These are phyloP conservation scores for Clonostachys rhizophaga DNA, from an alignment of 2,329 filamentous ascomycete species.

Conservation along the genomic window DNA sequence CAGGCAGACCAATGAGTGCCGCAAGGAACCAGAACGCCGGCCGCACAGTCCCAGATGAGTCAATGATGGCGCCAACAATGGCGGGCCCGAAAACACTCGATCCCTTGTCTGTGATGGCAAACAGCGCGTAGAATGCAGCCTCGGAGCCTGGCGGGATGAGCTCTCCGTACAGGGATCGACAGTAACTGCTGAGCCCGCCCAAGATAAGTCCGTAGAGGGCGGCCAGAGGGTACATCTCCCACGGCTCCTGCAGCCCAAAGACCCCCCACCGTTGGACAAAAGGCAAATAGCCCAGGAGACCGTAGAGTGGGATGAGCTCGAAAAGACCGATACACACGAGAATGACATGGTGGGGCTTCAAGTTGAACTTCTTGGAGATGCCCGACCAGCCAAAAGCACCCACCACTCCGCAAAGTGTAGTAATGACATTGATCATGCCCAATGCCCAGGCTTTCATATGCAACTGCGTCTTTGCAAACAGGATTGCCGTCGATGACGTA, in stretches of 20 bases:
- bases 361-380: constrained; percentile 63
- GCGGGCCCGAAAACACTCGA: constrained; percentile 90
- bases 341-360: constrained; percentile 82
- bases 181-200: constrained; percentile 89
- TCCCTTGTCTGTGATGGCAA: constrained; percentile 96
- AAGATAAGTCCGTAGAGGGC: constrained; percentile 91
- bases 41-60: constrained; percentile 73
- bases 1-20: constrained; percentile 75
- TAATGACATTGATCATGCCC: constrained; percentile 90
- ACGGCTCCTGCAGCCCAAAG: constrained; percentile 83
- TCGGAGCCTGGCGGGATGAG: constrained; percentile 92
- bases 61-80: constrained; percentile 90
- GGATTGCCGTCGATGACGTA: constrained; percentile 86
- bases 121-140: constrained; percentile 92
- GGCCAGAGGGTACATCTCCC: constrained; percentile 94
- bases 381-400: constrained; percentile 89
- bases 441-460: constrained; percentile 85
- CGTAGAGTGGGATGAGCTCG: constrained; percentile 89
- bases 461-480: constrained; percentile 92
- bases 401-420: constrained; percentile 75
- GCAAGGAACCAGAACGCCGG: constrained; percentile 92
- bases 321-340: constrained; percentile 88
- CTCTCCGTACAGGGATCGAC: constrained; percentile 86
- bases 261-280: constrained; percentile 70
- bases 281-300: constrained; percentile 81